Percentiles rank a stretch among this genome's conserved stretches.
phyloP scores from a whole-genome alignment of 371 early-diverging fungal genomes.

The Funneliformis caledonium region DNA sequence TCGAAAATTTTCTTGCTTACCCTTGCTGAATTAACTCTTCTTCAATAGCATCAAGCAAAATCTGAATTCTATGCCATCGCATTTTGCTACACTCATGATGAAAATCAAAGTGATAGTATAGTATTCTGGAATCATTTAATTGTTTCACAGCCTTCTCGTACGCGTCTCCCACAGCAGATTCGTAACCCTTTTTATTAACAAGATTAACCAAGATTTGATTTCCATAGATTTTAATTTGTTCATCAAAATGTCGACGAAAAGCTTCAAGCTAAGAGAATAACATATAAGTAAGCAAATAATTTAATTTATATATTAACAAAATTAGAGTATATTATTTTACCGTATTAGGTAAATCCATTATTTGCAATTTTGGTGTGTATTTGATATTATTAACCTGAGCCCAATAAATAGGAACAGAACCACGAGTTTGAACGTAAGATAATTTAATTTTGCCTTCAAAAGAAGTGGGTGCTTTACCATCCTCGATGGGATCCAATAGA shows the following conservation, averaged over 20 bases:
- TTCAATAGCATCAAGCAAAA: slow-evolving; percentile 73
- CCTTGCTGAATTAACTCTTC: slow-evolving; percentile 38
- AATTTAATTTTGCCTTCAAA: slow-evolving; percentile 43
- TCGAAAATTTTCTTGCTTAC: slow-evolving; percentile 12
- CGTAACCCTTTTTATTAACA: slow-evolving; percentile 90
- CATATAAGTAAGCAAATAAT: not conserved
- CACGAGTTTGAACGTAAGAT: slow-evolving; percentile 93
- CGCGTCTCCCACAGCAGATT: slow-evolving; percentile 79
- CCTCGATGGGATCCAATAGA: slow-evolving; percentile 16
- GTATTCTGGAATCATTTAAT: slow-evolving; percentile 60
- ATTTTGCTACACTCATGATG: slow-evolving; percentile 94
- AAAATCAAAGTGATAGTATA: slow-evolving; percentile 95
- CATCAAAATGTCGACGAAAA: slow-evolving; percentile 76
- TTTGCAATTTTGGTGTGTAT: slow-evolving; percentile 88
- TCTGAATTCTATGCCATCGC: slow-evolving; percentile 83
- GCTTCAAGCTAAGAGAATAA: slow-evolving; percentile 47
- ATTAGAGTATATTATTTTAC: slow-evolving; percentile 51
- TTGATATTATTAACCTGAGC: slow-evolving; percentile 87
- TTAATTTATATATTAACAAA: no score
- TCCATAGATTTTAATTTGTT: slow-evolving; percentile 74
- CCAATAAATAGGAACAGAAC: slow-evolving; percentile 99
- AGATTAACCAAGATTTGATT: slow-evolving; percentile 86
- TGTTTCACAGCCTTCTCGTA: slow-evolving; percentile 70
- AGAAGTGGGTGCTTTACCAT: not conserved
- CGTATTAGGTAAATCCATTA: slow-evolving; percentile 69